Conservation (phyloP, 202 grass and related monocot species). For the Hordeum pubiflorum region DNA sequence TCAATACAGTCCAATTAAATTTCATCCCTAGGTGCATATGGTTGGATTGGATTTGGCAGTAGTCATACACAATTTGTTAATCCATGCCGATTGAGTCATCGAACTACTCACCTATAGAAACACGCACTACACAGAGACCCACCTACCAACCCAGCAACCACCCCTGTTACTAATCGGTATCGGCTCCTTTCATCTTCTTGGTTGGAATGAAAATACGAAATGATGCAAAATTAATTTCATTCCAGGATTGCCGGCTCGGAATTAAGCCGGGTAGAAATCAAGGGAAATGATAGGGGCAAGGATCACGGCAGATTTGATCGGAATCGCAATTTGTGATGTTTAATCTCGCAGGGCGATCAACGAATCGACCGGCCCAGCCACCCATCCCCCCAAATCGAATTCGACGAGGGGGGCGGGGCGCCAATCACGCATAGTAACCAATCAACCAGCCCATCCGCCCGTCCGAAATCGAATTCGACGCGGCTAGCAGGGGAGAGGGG, state of each 20-base stretch:
- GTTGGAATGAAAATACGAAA: neutral
- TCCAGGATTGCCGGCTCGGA: neutral
- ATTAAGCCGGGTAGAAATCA: neutral
- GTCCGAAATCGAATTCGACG: neutral
- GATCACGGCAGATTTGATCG: neutral
- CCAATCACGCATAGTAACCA: neutral
- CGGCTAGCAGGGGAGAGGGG: neutral
- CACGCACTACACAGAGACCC: neutral
- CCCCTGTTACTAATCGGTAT: neutral
- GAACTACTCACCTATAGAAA: neutral
- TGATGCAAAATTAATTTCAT: neutral
- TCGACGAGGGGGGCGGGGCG: neutral
- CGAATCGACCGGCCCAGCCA: neutral
- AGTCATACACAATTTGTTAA: neutral
- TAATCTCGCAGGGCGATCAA: neutral
- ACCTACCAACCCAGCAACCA: neutral
- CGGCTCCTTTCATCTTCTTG: neutral
- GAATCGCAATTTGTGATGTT: neutral
- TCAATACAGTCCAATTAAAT: neutral
- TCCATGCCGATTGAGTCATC: neutral
- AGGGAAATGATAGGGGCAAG: neutral
- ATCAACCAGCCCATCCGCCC: neutral
- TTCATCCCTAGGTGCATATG: neutral
- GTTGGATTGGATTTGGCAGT: neutral
- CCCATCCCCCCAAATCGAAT: neutral